A percentile compares a stretch with the other conserved stretches of the same genome.
Evolutionary conservation across 371 early-diverging fungal species (phyloP).

Genomic region (Mortierella sp.): DNA sequence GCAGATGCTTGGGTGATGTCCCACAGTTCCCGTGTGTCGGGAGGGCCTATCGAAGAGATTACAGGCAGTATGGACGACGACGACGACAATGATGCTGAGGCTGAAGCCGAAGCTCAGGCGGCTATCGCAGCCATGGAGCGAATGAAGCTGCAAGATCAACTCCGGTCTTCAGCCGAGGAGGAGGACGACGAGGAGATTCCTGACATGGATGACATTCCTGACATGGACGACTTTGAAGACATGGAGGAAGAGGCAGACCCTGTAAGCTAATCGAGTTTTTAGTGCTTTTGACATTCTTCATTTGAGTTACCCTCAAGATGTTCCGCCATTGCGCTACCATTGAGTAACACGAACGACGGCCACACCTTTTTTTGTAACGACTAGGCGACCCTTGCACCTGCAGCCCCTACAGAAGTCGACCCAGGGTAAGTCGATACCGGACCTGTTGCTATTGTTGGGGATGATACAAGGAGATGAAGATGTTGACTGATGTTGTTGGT

Average conservation of each 20-base stretch:
- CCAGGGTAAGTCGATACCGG: slow-evolving; percentile 32
- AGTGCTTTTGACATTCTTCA: neutral
- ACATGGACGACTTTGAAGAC: slow-evolving; percentile 88
- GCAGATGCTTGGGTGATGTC: slow-evolving; percentile 90
- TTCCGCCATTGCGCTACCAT: neutral
- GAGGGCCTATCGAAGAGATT: slow-evolving; percentile 73
- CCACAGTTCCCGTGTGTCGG: slow-evolving; percentile 62
- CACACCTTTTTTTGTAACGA: neutral
- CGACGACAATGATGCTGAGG: slow-evolving; percentile 61
- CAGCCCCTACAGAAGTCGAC: slow-evolving; percentile 27
- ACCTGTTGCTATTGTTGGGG: too few species aligned
- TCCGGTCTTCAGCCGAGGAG: slow-evolving; percentile 21
- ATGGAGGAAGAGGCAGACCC: slow-evolving; percentile 79
- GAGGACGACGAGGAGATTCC: slow-evolving; percentile 63
- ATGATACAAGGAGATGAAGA: neutral
- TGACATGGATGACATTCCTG: slow-evolving; percentile 90
- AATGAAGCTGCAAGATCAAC: slow-evolving; percentile 41
- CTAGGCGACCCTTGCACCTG: slow-evolving; percentile 55
- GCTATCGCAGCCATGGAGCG: slow-evolving; percentile 56
- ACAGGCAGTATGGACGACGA: slow-evolving; percentile 71
- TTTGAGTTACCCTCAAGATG: too few species aligned
- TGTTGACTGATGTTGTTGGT: neutral
- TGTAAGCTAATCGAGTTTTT: slow-evolving; percentile 35
- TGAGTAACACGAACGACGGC: neutral
- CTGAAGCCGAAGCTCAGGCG: slow-evolving; percentile 55